phyloP scores from a whole-genome alignment of 179 eudicot genomes.

The Nepenthes alata region DNA sequence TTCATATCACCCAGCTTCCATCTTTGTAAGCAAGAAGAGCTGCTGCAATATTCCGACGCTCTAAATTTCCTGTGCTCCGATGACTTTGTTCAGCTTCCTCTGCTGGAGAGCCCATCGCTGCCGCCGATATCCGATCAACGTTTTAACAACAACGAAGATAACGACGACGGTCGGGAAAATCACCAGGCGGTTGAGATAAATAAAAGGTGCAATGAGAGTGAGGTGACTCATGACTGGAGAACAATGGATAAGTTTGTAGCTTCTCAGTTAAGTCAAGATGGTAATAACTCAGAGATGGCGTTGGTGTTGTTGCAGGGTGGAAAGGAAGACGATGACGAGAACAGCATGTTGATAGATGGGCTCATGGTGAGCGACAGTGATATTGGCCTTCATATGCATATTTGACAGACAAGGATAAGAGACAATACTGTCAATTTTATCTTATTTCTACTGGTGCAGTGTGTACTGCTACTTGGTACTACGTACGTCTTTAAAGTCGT shows the following conservation, averaged over 20 bases:
- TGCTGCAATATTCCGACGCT: constrained; percentile 14
- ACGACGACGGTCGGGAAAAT: constrained; percentile 1
- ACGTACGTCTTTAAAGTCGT: no score
- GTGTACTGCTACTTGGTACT: no score
- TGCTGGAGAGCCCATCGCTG: constrained; percentile 61
- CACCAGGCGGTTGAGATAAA: not conserved
- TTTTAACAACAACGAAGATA: constrained; percentile 3
- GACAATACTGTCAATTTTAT: no score
- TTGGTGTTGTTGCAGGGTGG: constrained; percentile 42
- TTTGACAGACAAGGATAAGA: constrained; percentile 30
- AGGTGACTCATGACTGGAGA: constrained; percentile 74
- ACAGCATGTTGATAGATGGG: constrained; percentile 17
- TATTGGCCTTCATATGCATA: constrained; percentile 44
- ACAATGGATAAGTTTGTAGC: constrained; percentile 85
- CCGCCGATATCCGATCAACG: constrained; percentile 8
- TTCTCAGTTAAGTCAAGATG: constrained; percentile 70
- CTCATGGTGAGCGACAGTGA: constrained; percentile 32
- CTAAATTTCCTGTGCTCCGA: constrained; percentile 29
- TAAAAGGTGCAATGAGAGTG: not conserved
- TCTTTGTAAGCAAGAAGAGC: constrained; percentile 56
- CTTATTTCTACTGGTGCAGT: no score
- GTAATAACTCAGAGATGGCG: constrained; percentile 21
- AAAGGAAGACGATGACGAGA: constrained; percentile 20
- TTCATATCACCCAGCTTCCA: constrained; percentile 22
- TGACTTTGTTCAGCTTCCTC: constrained; percentile 61